phyloP scores from a whole-genome alignment of 306 rosid genomes.

The Casuarina equisetifolia region DNA sequence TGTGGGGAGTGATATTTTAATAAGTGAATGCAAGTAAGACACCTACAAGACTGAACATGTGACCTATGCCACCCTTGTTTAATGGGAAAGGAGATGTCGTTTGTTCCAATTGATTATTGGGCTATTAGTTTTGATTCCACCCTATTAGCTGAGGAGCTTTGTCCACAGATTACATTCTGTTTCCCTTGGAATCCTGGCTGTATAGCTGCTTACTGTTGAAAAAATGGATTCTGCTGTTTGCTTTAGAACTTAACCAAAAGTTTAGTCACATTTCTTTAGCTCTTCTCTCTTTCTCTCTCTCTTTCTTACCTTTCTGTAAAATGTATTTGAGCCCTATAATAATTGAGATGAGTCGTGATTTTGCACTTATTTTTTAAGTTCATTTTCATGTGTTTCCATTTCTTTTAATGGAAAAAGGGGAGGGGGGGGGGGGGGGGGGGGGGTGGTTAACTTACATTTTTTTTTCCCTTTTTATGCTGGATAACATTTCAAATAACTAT shows the following conservation, averaged over 20 bases:
- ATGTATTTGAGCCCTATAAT: background rate
- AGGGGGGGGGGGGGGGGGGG: background rate
- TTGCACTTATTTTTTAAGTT: background rate
- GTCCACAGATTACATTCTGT: background rate
- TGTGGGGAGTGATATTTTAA: background rate
- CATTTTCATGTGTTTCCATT: background rate
- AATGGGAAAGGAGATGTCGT: background rate
- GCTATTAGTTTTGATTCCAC: background rate
- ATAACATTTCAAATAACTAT: conserved; percentile 24
- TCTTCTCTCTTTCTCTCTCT: too few species aligned
- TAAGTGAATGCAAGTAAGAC: background rate
- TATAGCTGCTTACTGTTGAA: background rate
- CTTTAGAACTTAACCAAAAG: background rate
- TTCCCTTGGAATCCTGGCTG: background rate
- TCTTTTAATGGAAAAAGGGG: too few species aligned
- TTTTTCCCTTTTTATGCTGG: background rate
- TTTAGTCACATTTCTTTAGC: background rate
- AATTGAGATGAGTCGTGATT: background rate
- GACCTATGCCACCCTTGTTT: background rate
- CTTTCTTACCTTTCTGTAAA: too few species aligned
- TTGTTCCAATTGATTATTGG: background rate
- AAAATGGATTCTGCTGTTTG: background rate
- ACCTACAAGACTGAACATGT: background rate
- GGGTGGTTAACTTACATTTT: background rate
- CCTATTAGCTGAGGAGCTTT: background rate